Base-by-base conservation (phyloP, 2,329 filamentous ascomycete species). In the Botrytis deweyae region DNA sequence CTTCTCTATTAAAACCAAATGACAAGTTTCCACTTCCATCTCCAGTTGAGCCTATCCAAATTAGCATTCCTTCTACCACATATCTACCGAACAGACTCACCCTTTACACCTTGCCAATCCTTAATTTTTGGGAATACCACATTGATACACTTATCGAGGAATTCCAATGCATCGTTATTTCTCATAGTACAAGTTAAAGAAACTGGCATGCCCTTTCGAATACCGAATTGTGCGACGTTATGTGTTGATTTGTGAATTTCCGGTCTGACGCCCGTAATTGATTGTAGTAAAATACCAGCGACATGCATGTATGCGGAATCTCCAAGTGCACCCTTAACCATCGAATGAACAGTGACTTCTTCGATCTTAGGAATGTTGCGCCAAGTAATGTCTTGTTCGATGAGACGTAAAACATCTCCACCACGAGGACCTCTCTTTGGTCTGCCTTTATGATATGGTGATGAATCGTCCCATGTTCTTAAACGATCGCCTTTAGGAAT, bases 121-220 rank as follows among this genome's bases (percentile, higher is more conserved):
- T 98, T 99, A 84, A 99, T 97, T 81, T 91, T 93, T 58, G 96
- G 96, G 81, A 98, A 87, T 9, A 99, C 95, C 14, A 98, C 86
- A 81, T 97, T 94, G 72, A 98, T 87, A 78, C 94, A 86, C 85
- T 97, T 97, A 80, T 95, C 92, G 63, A 99, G 81, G 82, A 99
- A 98, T 82, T 98, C 92, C 76, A 93, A 93, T 80, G 97, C 96
- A 74, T 91, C 88, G 81, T 96, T 92, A 44, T 93, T 94, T 73
- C 87, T 86, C 76, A 99, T 84, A 40, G 93, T 91, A 68, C 89
- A 90, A 80, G 95, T 98, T 78, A 93, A 89, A 74, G 93, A 90
- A 42, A 93, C 87, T 76, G 90, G 88, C 81, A 92, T 90, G 64
- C 92, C 92, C 79, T 90, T 87, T 75, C 88, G 86, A 79, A 97